Evolutionary conservation across 371 early-diverging fungal genomes (phyloP), one percentile per base, ranked within the genome.

Genomic region (Nematocida sp.): DNA sequence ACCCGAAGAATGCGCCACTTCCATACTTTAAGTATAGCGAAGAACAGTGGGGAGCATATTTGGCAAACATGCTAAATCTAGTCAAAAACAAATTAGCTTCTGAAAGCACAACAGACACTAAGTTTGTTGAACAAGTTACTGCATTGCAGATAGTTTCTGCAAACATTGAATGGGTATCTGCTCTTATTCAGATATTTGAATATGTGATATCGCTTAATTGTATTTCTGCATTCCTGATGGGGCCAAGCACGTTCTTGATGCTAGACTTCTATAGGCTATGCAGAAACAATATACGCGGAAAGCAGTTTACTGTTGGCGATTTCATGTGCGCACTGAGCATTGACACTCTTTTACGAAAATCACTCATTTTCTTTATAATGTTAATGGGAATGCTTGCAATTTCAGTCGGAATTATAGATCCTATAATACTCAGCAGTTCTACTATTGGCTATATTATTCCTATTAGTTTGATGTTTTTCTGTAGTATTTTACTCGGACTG

Each of bases 201-300:
- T 23, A 5, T 9, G 7, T 27, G n/a, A 64, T 27, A 11, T 20
- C 40, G 7, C 7, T 18, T 9, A 23, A n/a, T 64, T 11, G 15
- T 15, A 9, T 20, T 15, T 20, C 40, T 42, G 64, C 39, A 13
- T 6, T 9, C 52, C 18, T 64, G 0, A 27, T 42, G 1, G 11
- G 23, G 7, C 39, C 64, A 27, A 42, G 42, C 40, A 64, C 6
- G 13, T 20, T 64, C 15, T 42, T 45, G 27, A 3, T 2, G 5
- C 6, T 27, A 33, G 45, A 64, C 42, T 64, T 64, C 23, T 33
- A 64, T 40, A 64, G 45, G 23, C 64, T 20, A 13, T 64, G 64
- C 64, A 64, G 27, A 40, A 15, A 1, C 15, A 64, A 64, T 27
- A 64, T 64, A 42, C 13, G 3, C 23, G 45, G n/a, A 64, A 45